phyloP scores from a whole-genome alignment of 495 filamentous ascomycete genomes.

The Evernia prunastri region DNA sequence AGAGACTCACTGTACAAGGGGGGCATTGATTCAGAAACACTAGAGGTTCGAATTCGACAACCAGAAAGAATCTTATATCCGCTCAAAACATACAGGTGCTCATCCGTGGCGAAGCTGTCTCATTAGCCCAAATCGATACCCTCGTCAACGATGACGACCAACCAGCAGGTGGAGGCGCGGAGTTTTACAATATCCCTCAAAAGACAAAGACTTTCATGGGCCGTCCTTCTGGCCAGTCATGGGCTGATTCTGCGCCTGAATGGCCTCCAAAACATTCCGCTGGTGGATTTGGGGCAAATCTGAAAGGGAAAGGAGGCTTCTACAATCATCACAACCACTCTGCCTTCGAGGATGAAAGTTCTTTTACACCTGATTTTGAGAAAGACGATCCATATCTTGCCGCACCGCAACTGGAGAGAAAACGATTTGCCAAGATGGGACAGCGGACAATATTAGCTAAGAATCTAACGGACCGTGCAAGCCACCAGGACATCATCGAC shows the following conservation, averaged over 20 bases:
- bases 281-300: neutral
- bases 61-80: slow-evolving; percentile 21
- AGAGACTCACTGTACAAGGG: slow-evolving; percentile 55
- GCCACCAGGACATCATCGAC: slow-evolving; percentile 60
- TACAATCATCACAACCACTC: slow-evolving; percentile 22
- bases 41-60: slow-evolving; percentile 46
- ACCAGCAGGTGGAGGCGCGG: slow-evolving; percentile 27
- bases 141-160: slow-evolving; percentile 24
- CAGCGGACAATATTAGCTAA: slow-evolving; percentile 58
- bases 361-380: slow-evolving; percentile 34
- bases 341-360: slow-evolving; percentile 32
- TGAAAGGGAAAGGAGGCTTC: slow-evolving; percentile 13
- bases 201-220: slow-evolving; percentile 11
- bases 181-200: slow-evolving; percentile 5
- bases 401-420: slow-evolving; percentile 26
- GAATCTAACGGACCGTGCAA: slow-evolving; percentile 57
- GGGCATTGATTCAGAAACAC: slow-evolving; percentile 53
- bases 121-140: slow-evolving; percentile 23
- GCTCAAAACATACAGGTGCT: slow-evolving; percentile 40
- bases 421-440: slow-evolving; percentile 34
- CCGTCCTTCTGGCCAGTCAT: slow-evolving; percentile 8
- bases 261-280: slow-evolving; percentile 11
- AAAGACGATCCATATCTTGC: slow-evolving; percentile 34
- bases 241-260: slow-evolving; percentile 3
- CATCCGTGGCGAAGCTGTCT: slow-evolving; percentile 40